Evolutionary conservation across 371 early-diverging fungal genomes (phyloP).

Genomic region (Saksenaea oblongispora): DNA sequence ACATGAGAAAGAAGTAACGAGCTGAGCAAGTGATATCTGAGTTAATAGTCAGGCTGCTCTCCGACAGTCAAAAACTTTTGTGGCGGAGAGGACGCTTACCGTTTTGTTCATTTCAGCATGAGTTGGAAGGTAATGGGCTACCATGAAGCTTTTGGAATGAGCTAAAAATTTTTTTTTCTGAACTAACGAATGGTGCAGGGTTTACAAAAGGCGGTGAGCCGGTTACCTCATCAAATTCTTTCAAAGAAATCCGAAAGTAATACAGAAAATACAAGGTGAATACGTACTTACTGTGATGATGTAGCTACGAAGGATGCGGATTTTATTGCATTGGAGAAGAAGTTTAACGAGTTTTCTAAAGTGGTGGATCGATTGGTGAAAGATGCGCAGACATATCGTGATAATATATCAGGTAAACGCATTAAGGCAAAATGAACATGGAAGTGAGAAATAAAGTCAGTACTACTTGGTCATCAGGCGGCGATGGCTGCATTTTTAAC

Average conservation of each 20-base stretch:
- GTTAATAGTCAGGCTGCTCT: no score
- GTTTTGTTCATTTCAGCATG: slow-evolving; percentile 11
- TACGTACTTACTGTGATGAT: not conserved
- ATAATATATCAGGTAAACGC: slow-evolving; percentile 61
- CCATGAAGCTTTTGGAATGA: not conserved
- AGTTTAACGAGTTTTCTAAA: slow-evolving; percentile 61
- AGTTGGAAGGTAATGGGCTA: slow-evolving; percentile 29
- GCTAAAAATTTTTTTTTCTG: not conserved
- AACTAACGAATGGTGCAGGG: slow-evolving; percentile 9
- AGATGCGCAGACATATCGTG: slow-evolving; percentile 77
- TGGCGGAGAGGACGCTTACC: not conserved
- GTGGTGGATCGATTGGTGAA: slow-evolving; percentile 58
- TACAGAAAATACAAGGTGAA: not conserved
- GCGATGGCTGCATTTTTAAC: slow-evolving; percentile 65
- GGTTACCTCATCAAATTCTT: slow-evolving; percentile 39
- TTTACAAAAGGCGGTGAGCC: slow-evolving; percentile 26
- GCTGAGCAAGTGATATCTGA: no score
- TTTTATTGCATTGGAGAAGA: slow-evolving; percentile 60
- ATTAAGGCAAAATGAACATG: not conserved
- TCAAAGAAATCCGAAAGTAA: slow-evolving; percentile 52
- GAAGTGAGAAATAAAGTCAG: slow-evolving; percentile 23
- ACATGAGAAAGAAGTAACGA: no score
- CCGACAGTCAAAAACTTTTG: not conserved
- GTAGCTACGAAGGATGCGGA: slow-evolving; percentile 73
- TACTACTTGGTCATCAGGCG: slow-evolving; percentile 69